Percentiles rank a stretch among this genome's conserved stretches.
Conservation (phyloP, 2,329 filamentous ascomycete genomes). For the Apiospora marii region DNA sequence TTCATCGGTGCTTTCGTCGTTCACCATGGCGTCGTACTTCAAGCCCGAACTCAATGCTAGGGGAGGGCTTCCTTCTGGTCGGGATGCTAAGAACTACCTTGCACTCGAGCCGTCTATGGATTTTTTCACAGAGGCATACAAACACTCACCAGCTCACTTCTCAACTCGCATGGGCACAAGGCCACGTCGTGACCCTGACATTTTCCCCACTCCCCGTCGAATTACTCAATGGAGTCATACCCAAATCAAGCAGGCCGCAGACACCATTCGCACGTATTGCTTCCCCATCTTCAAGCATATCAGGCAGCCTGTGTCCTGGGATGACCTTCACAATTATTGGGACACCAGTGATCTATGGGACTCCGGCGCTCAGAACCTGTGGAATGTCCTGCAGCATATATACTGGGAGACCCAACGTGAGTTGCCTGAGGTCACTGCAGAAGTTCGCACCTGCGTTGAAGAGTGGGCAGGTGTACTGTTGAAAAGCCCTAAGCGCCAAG, state of each 20-base stretch:
- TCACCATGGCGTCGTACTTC: constrained; percentile 9
- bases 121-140: constrained; percentile 30
- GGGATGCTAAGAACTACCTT: constrained; percentile 19
- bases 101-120: constrained; percentile 29
- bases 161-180: constrained; percentile 29
- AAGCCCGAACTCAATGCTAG: neutral
- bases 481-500: constrained; percentile 21
- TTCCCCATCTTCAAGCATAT: constrained; percentile 26
- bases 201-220: neutral
- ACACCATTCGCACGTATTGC: constrained; percentile 13
- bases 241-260: constrained; percentile 24
- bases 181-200: constrained; percentile 5
- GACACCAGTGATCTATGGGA: constrained; percentile 57
- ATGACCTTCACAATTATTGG: constrained; percentile 42
- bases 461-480: constrained; percentile 31
- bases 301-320: constrained; percentile 6
- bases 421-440: constrained; percentile 38
- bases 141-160: constrained; percentile 28
- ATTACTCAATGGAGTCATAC: constrained; percentile 24
- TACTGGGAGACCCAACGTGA: constrained; percentile 50
- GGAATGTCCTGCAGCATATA: constrained; percentile 53
- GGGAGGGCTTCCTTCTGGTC: constrained; percentile 10
- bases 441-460: constrained; percentile 33
- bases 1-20: neutral
- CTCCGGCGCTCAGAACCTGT: constrained; percentile 57